A percentile compares a stretch with the other conserved stretches of the same genome.
Evolutionary conservation across 2,329 filamentous ascomycete species (phyloP).

Genomic region (Diplocarpon mali): DNA sequence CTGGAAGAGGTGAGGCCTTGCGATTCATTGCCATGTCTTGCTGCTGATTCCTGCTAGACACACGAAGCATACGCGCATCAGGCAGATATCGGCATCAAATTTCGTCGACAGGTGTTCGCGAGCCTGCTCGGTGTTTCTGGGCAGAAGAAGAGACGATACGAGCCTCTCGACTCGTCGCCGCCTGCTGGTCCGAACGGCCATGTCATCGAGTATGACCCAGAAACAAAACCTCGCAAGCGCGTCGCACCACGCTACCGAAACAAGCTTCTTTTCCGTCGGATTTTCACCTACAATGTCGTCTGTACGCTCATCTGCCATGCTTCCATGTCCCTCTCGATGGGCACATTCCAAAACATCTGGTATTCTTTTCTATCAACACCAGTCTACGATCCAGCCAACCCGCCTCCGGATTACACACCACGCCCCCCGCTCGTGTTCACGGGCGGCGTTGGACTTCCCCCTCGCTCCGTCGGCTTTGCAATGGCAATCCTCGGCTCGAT

Average conservation of each 20-base stretch:
- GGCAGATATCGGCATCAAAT: slow-evolving; percentile 22
- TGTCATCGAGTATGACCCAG: slow-evolving; percentile 4
- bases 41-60: slow-evolving; percentile 25
- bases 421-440: slow-evolving; percentile 36
- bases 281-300: slow-evolving; percentile 30
- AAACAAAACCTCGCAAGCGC: slow-evolving; percentile 17
- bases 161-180: not conserved
- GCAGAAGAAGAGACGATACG: slow-evolving; percentile 4
- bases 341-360: slow-evolving; percentile 48
- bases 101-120: slow-evolving; percentile 15
- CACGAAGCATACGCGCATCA: slow-evolving; percentile 27
- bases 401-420: slow-evolving; percentile 38
- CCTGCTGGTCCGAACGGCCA: not conserved
- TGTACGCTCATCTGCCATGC: slow-evolving; percentile 40
- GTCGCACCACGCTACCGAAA: slow-evolving; percentile 22
- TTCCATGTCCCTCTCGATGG: slow-evolving; percentile 48
- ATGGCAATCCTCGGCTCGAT: slow-evolving; percentile 67
- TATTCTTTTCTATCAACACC: slow-evolving; percentile 53
- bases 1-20: slow-evolving; percentile 25
- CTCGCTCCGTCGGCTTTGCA: slow-evolving; percentile 61
- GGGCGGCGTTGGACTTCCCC: slow-evolving; percentile 65
- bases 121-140: slow-evolving; percentile 10
- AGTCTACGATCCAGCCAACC: slow-evolving; percentile 29
- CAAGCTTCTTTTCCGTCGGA: slow-evolving; percentile 37
- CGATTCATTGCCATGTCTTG: not conserved